Evolutionary conservation across 2,329 filamentous ascomycete species (phyloP).

Genomic region (Curvularia spicifera): DNA sequence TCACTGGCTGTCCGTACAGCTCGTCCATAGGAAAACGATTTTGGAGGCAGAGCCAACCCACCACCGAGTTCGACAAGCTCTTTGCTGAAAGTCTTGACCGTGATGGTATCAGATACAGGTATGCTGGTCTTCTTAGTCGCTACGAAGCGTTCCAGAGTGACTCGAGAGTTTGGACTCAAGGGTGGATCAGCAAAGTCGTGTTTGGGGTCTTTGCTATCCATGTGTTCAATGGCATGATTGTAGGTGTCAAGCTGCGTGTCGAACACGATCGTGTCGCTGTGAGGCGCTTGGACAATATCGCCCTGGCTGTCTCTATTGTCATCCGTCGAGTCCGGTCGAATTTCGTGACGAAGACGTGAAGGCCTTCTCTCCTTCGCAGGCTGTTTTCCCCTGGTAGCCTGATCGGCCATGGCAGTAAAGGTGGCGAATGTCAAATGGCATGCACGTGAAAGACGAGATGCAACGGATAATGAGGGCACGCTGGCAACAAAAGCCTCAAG

Average conservation of each 20-base stretch:
- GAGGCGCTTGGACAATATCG: constrained; percentile 21
- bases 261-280: constrained; percentile 26
- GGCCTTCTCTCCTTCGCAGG: constrained; percentile 11
- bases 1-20: not conserved
- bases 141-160: constrained; percentile 8
- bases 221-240: too few relatives aligned
- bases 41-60: not conserved
- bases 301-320: constrained; percentile 16
- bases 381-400: constrained; percentile 14
- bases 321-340: constrained; percentile 22
- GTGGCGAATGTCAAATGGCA: not conserved
- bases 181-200: not conserved
- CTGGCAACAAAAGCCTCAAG: not conserved
- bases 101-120: not conserved
- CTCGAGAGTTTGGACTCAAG: constrained; percentile 11
- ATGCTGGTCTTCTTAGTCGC: constrained; percentile 2
- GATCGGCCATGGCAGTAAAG: constrained; percentile 22
- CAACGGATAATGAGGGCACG: not conserved
- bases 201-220: not conserved
- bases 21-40: constrained; percentile 7
- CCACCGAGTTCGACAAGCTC: not conserved
- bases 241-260: constrained; percentile 29
- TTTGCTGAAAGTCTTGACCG: constrained; percentile 5
- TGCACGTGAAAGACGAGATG: not conserved
- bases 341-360: constrained; percentile 34